phyloP scores from a whole-genome alignment of 306 rosid species.

The Parietaria judaica region DNA sequence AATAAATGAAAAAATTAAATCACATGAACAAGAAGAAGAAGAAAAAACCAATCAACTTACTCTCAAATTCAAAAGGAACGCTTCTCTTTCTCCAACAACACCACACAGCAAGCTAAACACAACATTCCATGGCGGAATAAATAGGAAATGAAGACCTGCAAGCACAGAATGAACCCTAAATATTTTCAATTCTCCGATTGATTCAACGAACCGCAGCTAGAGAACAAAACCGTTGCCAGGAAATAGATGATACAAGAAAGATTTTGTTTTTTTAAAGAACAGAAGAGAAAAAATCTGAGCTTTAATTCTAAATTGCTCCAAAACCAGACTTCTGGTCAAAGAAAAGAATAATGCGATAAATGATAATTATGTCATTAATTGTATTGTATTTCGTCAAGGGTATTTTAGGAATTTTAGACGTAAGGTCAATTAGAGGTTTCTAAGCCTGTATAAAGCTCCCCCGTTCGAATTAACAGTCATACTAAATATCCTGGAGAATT shows the following conservation, averaged over 20 bases:
- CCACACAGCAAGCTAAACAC: slow-evolving; percentile 17
- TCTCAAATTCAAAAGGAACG: slow-evolving; percentile 17
- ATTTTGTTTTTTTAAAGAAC: not conserved
- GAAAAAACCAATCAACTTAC: slow-evolving; percentile 1
- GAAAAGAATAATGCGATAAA: no score
- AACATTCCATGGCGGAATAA: slow-evolving; percentile 11
- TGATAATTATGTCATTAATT: no score
- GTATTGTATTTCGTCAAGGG: no score
- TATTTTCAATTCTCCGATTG: not conserved
- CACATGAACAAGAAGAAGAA: not conserved
- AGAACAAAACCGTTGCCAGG: not conserved
- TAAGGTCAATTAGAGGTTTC: no score
- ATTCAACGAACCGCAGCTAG: not conserved
- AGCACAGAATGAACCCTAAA: slow-evolving; percentile 5
- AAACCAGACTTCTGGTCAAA: no score
- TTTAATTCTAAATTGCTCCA: no score
- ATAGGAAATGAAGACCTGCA: slow-evolving; percentile 26
- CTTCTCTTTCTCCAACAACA: slow-evolving; percentile 19
- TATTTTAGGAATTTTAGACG: no score
- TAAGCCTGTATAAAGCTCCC: no score
- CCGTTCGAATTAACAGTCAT: no score
- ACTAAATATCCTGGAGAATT: no score
- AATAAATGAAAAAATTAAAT: not conserved
- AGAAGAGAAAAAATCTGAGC: not conserved
- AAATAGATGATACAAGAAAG: slow-evolving; percentile 1